Evolutionary conservation across 805 yeast genomes (phyloP).

Genomic region (Schwanniomyces sp.): DNA sequence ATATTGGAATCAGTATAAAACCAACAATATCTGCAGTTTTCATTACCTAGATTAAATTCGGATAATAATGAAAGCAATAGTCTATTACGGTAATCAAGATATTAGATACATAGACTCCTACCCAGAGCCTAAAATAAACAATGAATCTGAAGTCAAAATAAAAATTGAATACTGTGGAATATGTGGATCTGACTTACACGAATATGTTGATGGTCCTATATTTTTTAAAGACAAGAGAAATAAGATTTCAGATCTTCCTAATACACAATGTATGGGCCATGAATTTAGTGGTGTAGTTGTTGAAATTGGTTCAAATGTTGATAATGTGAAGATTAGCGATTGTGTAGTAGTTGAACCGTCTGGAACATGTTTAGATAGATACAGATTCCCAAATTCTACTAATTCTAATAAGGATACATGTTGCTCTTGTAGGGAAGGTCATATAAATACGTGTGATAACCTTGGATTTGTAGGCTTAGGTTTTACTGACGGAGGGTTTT

Average conservation of each 20-base stretch:
- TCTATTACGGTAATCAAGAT: constrained; percentile 19
- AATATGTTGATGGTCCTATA: constrained; percentile 58
- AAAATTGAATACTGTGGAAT: constrained; percentile 63
- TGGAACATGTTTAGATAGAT: constrained; percentile 53
- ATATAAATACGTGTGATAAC: constrained; percentile 51
- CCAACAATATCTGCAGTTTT: too few species aligned
- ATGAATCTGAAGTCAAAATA: constrained; percentile 40
- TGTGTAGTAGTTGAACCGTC: constrained; percentile 64
- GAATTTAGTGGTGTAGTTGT: constrained; percentile 65
- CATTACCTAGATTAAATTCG: not conserved
- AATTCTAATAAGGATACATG: constrained; percentile 31
- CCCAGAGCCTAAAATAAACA: constrained; percentile 22
- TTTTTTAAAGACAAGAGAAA: constrained; percentile 45
- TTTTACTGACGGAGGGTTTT: constrained; percentile 55
- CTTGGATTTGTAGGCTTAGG: constrained; percentile 56
- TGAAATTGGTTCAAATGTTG: constrained; percentile 56
- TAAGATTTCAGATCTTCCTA: constrained; percentile 45
- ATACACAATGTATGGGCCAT: constrained; percentile 52
- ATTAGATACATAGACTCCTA: constrained; percentile 12
- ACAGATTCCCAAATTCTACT: constrained; percentile 36
- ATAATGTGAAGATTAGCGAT: constrained; percentile 59
- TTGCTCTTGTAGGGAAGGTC: constrained; percentile 48
- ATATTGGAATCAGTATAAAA: too few species aligned
- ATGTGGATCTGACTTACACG: constrained; percentile 63
- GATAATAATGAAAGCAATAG: constrained; percentile 21